These are phyloP conservation scores for Emericellopsis terricola DNA, from an alignment of 495 filamentous ascomycete species.

Conservation along the genomic window DNA sequence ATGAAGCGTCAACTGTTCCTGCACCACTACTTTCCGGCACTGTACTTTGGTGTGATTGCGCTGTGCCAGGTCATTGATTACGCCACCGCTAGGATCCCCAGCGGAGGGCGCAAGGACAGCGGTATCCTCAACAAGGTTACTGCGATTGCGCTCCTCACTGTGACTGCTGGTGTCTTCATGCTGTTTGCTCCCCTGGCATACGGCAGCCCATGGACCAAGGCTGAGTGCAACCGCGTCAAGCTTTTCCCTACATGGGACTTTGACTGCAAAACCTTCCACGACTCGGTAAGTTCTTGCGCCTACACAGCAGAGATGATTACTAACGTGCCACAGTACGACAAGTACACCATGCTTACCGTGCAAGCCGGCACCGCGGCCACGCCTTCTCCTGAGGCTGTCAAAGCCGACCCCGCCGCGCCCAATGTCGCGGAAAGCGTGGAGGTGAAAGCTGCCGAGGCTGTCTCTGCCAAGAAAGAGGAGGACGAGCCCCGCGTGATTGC, in stretches of 20 bases:
- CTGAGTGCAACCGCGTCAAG: slow-evolving; percentile 71
- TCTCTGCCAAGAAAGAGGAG: background rate
- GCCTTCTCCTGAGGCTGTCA: background rate
- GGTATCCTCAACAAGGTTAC: slow-evolving; percentile 55
- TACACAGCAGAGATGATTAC: background rate
- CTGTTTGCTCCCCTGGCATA: slow-evolving; percentile 81
- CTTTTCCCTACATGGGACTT: slow-evolving; percentile 85
- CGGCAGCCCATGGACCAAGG: slow-evolving; percentile 83
- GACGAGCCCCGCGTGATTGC: slow-evolving; percentile 35
- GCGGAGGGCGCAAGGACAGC: slow-evolving; percentile 48
- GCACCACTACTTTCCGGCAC: slow-evolving; percentile 78
- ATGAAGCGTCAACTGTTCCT: slow-evolving; percentile 93
- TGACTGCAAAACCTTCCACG: slow-evolving; percentile 86
- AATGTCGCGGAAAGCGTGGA: background rate
- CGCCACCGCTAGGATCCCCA: slow-evolving; percentile 44
- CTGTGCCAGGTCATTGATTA: slow-evolving; percentile 86
- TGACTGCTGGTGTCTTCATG: slow-evolving; percentile 59
- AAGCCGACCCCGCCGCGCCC: slow-evolving; percentile 3
- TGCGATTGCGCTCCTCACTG: slow-evolving; percentile 49
- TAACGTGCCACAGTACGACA: background rate
- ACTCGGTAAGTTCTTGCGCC: slow-evolving; percentile 46
- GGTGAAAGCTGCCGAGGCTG: background rate
- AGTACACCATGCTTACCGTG: background rate
- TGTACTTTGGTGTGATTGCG: slow-evolving; percentile 84
- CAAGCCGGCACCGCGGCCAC: background rate